Percentiles rank a stretch among this genome's conserved stretches.
Evolutionary conservation across 208 protist genomes (phyloP).

Genomic region (Acanthamoeba sp.): DNA sequence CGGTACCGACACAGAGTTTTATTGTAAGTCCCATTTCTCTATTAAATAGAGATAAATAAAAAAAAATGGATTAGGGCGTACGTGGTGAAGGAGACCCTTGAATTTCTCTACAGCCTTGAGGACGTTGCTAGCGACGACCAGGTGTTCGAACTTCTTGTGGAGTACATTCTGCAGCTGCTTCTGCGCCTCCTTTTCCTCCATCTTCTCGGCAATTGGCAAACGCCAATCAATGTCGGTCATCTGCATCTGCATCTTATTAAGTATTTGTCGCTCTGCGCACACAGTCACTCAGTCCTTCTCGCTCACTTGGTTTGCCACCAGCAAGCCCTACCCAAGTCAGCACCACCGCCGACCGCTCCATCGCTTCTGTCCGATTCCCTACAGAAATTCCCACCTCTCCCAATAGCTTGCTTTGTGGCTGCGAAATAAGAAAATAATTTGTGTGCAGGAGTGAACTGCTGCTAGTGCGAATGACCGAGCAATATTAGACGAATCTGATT

Average conservation of each 20-base stretch:
- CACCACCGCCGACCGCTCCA: too few relatives aligned
- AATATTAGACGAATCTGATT: too few relatives aligned
- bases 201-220: conserved; percentile 18
- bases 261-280: too few relatives aligned
- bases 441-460: too few relatives aligned
- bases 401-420: too few relatives aligned
- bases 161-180: neutral
- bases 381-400: too few relatives aligned
- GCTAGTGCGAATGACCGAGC: too few relatives aligned
- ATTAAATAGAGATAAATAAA: neutral
- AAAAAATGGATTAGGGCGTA: neutral
- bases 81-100: conserved; percentile 20
- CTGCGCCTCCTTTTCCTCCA: conserved; percentile 35
- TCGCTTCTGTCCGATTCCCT: too few relatives aligned
- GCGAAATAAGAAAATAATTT: too few relatives aligned
- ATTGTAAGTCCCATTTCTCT: neutral
- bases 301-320: too few relatives aligned
- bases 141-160: conserved; percentile 4
- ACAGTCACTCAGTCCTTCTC: too few relatives aligned
- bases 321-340: too few relatives aligned
- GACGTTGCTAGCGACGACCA: conserved; percentile 6
- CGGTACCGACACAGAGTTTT: neutral
- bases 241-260: conserved; percentile 40
- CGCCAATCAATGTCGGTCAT: conserved; percentile 41
- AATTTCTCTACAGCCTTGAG: conserved; percentile 3